These are phyloP conservation scores for Pilobolus umbonatus DNA, from an alignment of 192 early-diverging fungal species.

Conservation along the genomic window DNA sequence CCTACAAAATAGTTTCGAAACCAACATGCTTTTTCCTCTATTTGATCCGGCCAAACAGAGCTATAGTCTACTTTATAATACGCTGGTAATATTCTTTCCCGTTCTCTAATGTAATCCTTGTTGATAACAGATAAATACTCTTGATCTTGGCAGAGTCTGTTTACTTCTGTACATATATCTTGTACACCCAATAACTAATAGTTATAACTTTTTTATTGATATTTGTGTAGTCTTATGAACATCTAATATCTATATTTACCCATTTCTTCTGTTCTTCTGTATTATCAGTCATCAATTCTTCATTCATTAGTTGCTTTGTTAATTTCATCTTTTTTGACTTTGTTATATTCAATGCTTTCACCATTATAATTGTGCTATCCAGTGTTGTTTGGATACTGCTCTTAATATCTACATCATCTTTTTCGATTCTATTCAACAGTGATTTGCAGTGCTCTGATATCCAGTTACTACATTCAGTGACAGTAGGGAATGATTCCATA, in stretches of 20 bases:
- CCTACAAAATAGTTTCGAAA: slow-evolving; percentile 17
- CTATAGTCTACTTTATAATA: slow-evolving; percentile 4
- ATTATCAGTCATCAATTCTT: too few species aligned
- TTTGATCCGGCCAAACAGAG: slow-evolving; percentile 7
- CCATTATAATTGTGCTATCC: slow-evolving; percentile 3
- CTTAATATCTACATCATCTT: neutral
- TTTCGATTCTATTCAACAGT: neutral
- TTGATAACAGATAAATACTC: neutral
- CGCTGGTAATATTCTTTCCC: neutral
- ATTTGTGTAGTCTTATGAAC: neutral
- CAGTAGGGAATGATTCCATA: neutral
- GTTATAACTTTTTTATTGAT: neutral
- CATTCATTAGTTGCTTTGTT: neutral
- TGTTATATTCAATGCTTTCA: neutral
- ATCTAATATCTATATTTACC: neutral
- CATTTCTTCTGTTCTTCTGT: too few species aligned
- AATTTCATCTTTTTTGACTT: neutral
- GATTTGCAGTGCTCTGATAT: neutral
- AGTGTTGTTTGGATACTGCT: neutral
- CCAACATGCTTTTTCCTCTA: slow-evolving; percentile 10
- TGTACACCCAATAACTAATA: neutral
- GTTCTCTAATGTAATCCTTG: neutral
- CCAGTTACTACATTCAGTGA: neutral
- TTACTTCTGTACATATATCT: neutral
- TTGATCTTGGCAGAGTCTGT: neutral